Percentiles rank a stretch among this genome's conserved stretches.
phyloP scores from a whole-genome alignment of 2,329 filamentous ascomycete genomes.

The Beauveria sp. region DNA sequence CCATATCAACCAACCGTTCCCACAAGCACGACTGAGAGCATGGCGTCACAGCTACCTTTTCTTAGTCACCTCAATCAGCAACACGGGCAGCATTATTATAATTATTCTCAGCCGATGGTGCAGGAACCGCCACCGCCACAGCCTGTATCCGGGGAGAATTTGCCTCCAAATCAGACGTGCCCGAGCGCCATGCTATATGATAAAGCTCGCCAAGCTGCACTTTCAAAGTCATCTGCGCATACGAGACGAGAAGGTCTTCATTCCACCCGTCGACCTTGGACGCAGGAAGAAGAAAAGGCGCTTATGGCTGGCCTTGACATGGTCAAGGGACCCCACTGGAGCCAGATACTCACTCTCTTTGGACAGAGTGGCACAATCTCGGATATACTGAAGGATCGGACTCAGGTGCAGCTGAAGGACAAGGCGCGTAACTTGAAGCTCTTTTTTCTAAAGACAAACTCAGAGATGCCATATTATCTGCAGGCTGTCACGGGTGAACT shows the following conservation, averaged over 20 bases:
- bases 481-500: conserved; percentile 84
- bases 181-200: conserved; percentile 51
- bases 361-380: conserved; percentile 72
- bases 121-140: conserved; percentile 12
- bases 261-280: conserved; percentile 72
- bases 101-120: conserved; percentile 22
- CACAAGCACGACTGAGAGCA: conserved; percentile 29
- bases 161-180: conserved; percentile 50
- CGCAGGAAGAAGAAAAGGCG: conserved; percentile 80
- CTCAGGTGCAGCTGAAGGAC: conserved; percentile 87
- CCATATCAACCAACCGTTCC: conserved; percentile 36
- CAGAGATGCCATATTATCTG: conserved; percentile 82
- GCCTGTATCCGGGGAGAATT: conserved; percentile 25
- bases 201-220: conserved; percentile 49
- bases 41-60: conserved; percentile 28
- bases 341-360: conserved; percentile 78
- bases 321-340: conserved; percentile 89
- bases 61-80: conserved; percentile 31
- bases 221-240: conserved; percentile 48
- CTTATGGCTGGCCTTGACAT: conserved; percentile 82
- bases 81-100: conserved; percentile 25
- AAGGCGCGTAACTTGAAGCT: conserved; percentile 86
- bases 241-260: conserved; percentile 49
- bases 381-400: conserved; percentile 78
- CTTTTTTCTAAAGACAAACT: conserved; percentile 86